Conservation (phyloP, 768 basidiomycete species). For the Floccularia luteovirens region DNA sequence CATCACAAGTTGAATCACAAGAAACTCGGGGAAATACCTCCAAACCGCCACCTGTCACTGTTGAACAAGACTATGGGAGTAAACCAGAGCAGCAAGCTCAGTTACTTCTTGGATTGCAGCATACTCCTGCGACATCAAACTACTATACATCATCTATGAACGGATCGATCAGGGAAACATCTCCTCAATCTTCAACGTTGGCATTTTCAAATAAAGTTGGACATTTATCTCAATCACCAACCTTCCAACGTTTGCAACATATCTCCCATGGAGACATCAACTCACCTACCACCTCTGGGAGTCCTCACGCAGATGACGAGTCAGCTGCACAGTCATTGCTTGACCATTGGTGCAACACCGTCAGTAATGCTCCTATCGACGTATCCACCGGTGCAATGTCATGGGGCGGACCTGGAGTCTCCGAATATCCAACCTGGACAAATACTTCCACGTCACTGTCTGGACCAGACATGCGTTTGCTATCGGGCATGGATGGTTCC, state of each 20-base stretch:
- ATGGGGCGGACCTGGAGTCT: constrained; percentile 53
- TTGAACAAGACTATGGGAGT: constrained; percentile 16
- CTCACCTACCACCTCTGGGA: constrained; percentile 62
- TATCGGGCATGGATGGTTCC: constrained; percentile 49
- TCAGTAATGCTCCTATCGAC: constrained; percentile 59
- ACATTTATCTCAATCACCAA: constrained; percentile 37
- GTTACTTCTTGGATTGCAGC: constrained; percentile 39
- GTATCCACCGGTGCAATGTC: constrained; percentile 40
- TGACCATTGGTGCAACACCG: constrained; percentile 82
- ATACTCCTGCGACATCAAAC: constrained; percentile 23
- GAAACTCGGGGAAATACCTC: constrained; percentile 16
- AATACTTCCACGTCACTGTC: constrained; percentile 32
- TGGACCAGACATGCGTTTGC: constrained; percentile 33
- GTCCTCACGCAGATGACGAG: constrained; percentile 69
- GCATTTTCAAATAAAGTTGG: constrained; percentile 15
- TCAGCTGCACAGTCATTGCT: constrained; percentile 69
- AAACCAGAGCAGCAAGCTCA: constrained; percentile 42
- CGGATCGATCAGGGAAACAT: constrained; percentile 11
- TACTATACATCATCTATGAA: constrained; percentile 22
- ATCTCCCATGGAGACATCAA: constrained; percentile 33
- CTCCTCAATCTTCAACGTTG: constrained; percentile 20
- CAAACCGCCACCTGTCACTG: no score
- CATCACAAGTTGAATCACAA: constrained; percentile 42
- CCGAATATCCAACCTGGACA: constrained; percentile 55
- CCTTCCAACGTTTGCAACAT: constrained; percentile 58